A percentile compares a stretch with the other conserved stretches of the same genome.
Conservation (phyloP, 1,284 basidiomycete species). For the Waitea zeae region DNA sequence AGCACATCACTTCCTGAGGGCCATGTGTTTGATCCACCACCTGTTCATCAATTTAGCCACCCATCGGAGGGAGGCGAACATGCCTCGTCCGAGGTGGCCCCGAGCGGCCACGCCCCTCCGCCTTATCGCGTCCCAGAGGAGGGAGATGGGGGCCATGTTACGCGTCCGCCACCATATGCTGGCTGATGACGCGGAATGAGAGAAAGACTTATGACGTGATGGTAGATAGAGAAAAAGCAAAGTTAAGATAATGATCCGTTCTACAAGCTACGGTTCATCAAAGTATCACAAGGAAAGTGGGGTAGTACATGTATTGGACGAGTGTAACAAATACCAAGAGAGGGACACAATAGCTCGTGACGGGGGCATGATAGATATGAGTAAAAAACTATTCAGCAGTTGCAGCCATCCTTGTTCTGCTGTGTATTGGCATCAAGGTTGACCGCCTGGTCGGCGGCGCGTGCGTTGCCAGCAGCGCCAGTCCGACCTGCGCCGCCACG, state of each 20-base stretch:
- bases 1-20: no score
- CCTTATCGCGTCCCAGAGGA: constrained; percentile 42
- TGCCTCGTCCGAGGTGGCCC: constrained; percentile 12
- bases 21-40: no score
- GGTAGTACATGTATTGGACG: not conserved
- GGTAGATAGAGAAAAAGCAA: not conserved
- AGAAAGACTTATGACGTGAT: no score
- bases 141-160: constrained; percentile 24
- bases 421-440: constrained; percentile 55
- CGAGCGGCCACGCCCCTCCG: constrained; percentile 22
- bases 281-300: no score
- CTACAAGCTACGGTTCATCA: no score
- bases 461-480: constrained; percentile 35
- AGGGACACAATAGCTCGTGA: constrained; percentile 1
- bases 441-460: constrained; percentile 42
- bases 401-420: constrained; percentile 65
- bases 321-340: not conserved
- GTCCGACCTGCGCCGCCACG: constrained; percentile 46
- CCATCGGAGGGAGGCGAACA: constrained; percentile 1
- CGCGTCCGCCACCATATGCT: constrained; percentile 37
- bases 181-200: constrained; percentile 17
- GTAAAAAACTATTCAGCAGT: constrained; percentile 27
- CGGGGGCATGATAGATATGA: no score
- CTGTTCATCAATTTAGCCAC: no score
- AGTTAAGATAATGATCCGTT: constrained; percentile 2